These are phyloP conservation scores for Cotoneaster glaucophyllus DNA, from an alignment of 306 rosid species.

Conservation along the genomic window DNA sequence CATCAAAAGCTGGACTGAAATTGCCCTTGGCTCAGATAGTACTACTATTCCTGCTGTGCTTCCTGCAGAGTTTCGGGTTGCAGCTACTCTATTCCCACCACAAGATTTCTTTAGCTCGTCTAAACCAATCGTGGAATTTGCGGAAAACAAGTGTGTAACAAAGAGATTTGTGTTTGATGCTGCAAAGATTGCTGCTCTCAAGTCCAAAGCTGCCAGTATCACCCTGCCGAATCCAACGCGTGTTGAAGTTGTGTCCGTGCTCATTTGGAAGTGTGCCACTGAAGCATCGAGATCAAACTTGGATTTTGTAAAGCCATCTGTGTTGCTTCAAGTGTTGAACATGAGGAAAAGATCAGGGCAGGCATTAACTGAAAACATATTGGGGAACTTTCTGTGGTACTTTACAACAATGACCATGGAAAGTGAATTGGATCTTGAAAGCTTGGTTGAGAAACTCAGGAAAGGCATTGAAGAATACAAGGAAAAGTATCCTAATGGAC, in stretches of 20 bases:
- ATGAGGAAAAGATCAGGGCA: slow-evolving; percentile 16
- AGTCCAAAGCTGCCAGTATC: slow-evolving; percentile 15
- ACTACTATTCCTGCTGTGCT: background rate
- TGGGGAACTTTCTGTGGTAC: background rate
- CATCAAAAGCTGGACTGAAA: background rate
- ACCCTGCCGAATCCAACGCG: slow-evolving; percentile 12
- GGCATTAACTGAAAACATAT: background rate
- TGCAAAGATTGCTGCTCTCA: slow-evolving; percentile 24
- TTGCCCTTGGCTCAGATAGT: background rate
- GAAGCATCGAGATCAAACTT: slow-evolving; percentile 11
- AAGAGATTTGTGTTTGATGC: slow-evolving; percentile 34
- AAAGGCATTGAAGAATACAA: background rate
- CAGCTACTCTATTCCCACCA: background rate
- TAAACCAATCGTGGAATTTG: background rate
- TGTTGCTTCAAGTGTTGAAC: slow-evolving; percentile 30
- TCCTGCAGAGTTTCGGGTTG: background rate
- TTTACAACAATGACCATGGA: background rate
- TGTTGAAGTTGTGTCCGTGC: slow-evolving; percentile 26
- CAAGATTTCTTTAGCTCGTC: background rate
- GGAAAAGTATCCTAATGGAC: background rate
- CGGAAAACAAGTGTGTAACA: slow-evolving; percentile 1
- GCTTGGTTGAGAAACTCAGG: background rate
- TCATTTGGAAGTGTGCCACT: slow-evolving; percentile 46
- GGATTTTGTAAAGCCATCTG: slow-evolving; percentile 6
- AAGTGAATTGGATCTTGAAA: background rate